Evolutionary conservation across 139 green algal genomes (phyloP), one percentile per base, ranked within the genome.

Genomic region (Prasinococcaceae sp.): DNA sequence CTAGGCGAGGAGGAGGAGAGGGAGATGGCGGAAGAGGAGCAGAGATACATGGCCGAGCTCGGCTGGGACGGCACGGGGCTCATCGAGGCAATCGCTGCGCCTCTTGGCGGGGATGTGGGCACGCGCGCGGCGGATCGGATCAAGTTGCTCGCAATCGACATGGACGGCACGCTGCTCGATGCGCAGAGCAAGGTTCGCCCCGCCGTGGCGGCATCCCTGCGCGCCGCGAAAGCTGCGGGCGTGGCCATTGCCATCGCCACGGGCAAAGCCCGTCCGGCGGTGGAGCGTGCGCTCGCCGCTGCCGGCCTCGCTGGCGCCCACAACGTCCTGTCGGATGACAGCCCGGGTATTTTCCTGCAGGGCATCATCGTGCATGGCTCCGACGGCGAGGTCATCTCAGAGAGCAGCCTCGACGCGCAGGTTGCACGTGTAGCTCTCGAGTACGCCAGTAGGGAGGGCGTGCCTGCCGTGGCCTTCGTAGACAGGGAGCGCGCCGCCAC

Each of bases 231-330:
- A 0, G 65, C 40, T 0, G 14, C 29, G 4, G 84, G 86, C 3
- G 72, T 95, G 33, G 56, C 22, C 0, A 73, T 97, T 20, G 63
- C 90, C 27, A 61, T 94, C 28, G 88, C 88, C 6, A 97, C 88
- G 3, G 88, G 88, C 41, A 97, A 97, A 60, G 88, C 89, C 9
- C 58, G 87, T n/a, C 77, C 82, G 4, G 85, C 84, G 1, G 12
- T 5, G 14, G 5, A 24, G 17, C 19, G 12, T 22, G 39, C 17
- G 39, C 17, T 8, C 39, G 39, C 5, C 12, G 14, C 39, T 25
- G 39, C 5, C 16, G 19, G 16, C 4, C 33, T 39, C 16, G 23
- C 28, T 48, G 41, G 23, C 8, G 41, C 8, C 28, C 41, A 48
- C 8, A 32, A n/a, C n/a, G n/a, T n/a, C n/a, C n/a, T n/a, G n/a